These are phyloP conservation scores for Rhamnella rubrinervis DNA, from an alignment of 331 rosid species.

Conservation along the genomic window DNA sequence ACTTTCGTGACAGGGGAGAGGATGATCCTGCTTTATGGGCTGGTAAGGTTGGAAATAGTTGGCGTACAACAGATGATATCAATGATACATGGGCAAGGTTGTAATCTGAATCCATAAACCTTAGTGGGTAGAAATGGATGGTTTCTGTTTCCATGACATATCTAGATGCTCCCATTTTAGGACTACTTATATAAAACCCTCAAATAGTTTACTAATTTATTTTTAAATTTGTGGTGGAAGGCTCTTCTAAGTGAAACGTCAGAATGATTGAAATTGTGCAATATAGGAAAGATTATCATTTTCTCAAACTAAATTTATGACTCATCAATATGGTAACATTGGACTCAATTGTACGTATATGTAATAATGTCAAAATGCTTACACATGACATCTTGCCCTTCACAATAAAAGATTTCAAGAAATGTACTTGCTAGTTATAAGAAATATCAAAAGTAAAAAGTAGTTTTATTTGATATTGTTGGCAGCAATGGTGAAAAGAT, in stretches of 20 bases:
- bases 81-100: constrained; percentile 96
- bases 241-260: background rate
- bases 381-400: no score
- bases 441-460: no score
- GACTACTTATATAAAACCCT: background rate
- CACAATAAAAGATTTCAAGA: no score
- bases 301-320: background rate
- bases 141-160: constrained; percentile 13
- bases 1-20: constrained; percentile 63
- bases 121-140: constrained; percentile 5
- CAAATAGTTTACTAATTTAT: background rate
- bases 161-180: constrained; percentile 16
- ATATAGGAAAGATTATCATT: background rate
- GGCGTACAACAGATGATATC: constrained; percentile 97
- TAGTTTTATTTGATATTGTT: no score
- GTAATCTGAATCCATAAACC: constrained; percentile 24
- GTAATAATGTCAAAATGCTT: no score
- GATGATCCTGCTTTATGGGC: constrained; percentile 98
- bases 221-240: background rate
- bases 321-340: no score
- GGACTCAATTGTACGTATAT: no score
- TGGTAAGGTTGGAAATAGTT: constrained; percentile 82
- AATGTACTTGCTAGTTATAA: no score
- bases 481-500: no score
- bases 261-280: background rate